Percentiles rank a stretch among this genome's conserved stretches.
These are phyloP conservation scores for Lepraria neglecta DNA, from an alignment of 495 filamentous ascomycete genomes.

Conservation along the genomic window DNA sequence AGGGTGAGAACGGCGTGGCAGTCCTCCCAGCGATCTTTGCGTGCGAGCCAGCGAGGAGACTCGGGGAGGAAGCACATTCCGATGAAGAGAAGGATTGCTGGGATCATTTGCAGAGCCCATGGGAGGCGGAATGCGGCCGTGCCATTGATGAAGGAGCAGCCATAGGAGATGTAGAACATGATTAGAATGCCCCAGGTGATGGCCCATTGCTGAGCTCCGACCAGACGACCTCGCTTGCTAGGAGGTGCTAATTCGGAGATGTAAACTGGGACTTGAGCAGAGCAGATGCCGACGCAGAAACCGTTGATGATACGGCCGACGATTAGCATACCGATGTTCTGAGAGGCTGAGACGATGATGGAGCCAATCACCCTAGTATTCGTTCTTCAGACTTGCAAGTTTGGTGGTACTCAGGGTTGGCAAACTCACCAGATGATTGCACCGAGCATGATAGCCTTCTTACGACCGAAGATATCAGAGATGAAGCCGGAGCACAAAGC, in stretches of 20 bases:
- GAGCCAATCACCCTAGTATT: conserved; percentile 53
- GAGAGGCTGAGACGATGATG: conserved; percentile 61
- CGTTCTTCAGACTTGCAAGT: conserved; percentile 22
- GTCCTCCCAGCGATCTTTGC: conserved; percentile 72
- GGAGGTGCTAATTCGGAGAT: conserved; percentile 73
- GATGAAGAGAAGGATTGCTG: conserved; percentile 56
- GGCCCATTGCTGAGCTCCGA: conserved; percentile 68
- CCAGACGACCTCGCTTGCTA: conserved; percentile 70
- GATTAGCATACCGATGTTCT: conserved; percentile 62
- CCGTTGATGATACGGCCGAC: conserved; percentile 66
- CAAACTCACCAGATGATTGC: conserved; percentile 50
- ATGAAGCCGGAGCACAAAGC: conserved; percentile 59
- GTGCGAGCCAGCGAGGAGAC: conserved; percentile 69
- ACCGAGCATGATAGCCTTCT: conserved; percentile 62
- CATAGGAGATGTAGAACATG: conserved; percentile 71
- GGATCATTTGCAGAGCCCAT: conserved; percentile 67
- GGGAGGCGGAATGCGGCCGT: conserved; percentile 63
- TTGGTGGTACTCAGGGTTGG: neutral
- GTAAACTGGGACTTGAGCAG: conserved; percentile 71
- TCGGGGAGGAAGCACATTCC: conserved; percentile 68
- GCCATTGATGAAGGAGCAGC: conserved; percentile 60
- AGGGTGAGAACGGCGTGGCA: conserved; percentile 53
- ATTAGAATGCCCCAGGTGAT: conserved; percentile 68
- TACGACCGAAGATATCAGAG: conserved; percentile 62
- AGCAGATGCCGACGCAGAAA: conserved; percentile 68